These are phyloP conservation scores for Juglanconis oblonga DNA, from an alignment of 2,329 filamentous ascomycete species.

Conservation along the genomic window DNA sequence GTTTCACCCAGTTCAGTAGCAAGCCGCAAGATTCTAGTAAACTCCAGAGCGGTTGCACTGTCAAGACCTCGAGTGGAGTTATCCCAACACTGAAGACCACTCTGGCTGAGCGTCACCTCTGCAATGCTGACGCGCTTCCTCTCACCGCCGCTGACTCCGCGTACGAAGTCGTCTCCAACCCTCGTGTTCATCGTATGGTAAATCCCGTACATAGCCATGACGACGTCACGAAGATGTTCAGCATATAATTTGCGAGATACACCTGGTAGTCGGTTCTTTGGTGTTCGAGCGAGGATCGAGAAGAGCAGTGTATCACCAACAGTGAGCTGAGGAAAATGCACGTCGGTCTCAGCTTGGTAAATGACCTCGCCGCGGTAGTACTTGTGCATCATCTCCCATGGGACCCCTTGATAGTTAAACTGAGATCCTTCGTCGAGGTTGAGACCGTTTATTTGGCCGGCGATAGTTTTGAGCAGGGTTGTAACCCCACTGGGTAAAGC, in stretches of 20 bases:
- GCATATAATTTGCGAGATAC: slow-evolving; percentile 60
- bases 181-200: slow-evolving; percentile 29
- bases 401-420: slow-evolving; percentile 64
- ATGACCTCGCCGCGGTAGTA: slow-evolving; percentile 65
- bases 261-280: slow-evolving; percentile 60
- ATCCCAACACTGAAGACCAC: slow-evolving; percentile 62
- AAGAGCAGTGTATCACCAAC: slow-evolving; percentile 73
- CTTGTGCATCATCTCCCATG: slow-evolving; percentile 49
- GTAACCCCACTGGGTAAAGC: slow-evolving; percentile 25
- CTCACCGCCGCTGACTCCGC: slow-evolving; percentile 4
- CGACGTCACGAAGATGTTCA: slow-evolving; percentile 61
- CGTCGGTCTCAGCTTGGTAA: slow-evolving; percentile 74
- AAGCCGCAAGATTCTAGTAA: slow-evolving; percentile 64
- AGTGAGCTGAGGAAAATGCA: slow-evolving; percentile 75
- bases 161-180: slow-evolving; percentile 5
- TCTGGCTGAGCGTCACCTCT: slow-evolving; percentile 67
- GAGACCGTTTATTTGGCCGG: slow-evolving; percentile 58
- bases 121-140: slow-evolving; percentile 55
- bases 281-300: slow-evolving; percentile 66
- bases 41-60: slow-evolving; percentile 70
- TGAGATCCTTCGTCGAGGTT: slow-evolving; percentile 45
- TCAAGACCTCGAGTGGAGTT: slow-evolving; percentile 66
- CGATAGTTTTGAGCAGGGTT: slow-evolving; percentile 61
- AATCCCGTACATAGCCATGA: slow-evolving; percentile 70
- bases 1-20: slow-evolving; percentile 62